phyloP scores from a whole-genome alignment of 1,139 yeast species.

The Diutina sp. region DNA sequence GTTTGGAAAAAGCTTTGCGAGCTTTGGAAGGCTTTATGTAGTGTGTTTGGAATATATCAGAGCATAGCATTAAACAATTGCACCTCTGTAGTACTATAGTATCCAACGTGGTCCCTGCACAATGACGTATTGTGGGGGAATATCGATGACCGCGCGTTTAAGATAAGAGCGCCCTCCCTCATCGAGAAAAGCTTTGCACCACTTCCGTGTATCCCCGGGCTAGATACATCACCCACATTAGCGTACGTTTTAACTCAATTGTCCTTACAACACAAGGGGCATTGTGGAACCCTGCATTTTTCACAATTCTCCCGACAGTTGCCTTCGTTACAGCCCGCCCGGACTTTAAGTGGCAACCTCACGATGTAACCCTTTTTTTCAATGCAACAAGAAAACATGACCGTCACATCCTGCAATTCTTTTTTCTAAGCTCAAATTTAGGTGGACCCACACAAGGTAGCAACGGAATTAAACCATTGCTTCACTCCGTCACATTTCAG shows the following conservation, averaged over 20 bases:
- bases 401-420: neutral
- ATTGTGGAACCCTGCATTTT: neutral
- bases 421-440: too few relatives aligned
- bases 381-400: neutral
- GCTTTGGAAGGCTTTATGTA: slow-evolving; percentile 67
- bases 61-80: neutral
- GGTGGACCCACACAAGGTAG: too few relatives aligned
- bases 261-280: neutral
- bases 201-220: neutral
- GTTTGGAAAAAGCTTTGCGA: slow-evolving; percentile 69
- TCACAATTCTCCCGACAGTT: neutral
- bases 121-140: neutral
- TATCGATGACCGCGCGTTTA: neutral
- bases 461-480: too few relatives aligned
- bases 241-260: neutral
- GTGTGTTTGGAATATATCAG: neutral
- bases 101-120: neutral
- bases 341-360: neutral
- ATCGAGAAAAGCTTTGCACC: neutral
- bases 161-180: neutral
- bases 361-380: neutral
- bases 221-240: neutral
- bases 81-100: neutral
- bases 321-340: neutral
- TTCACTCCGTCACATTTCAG: neutral